Conservation (phyloP, 2,329 filamentous ascomycete species). For the Fusarium anguioides region DNA sequence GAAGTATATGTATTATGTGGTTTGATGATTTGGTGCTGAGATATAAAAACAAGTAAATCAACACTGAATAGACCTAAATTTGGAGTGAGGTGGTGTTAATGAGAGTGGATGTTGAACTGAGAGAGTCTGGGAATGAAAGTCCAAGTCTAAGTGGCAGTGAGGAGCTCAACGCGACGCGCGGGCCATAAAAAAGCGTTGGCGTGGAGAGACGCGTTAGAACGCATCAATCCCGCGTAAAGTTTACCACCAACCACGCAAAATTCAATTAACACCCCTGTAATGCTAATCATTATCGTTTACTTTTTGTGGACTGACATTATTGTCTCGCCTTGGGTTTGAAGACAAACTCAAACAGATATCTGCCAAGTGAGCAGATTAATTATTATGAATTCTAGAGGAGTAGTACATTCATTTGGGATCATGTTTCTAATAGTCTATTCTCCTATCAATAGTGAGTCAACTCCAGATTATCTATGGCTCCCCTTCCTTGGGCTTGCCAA, state of each 20-base stretch:
- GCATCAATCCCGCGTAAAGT: conserved; percentile 35
- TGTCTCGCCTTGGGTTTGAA: too few species aligned
- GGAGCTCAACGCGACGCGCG: conserved; percentile 50
- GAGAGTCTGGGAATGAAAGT: neutral
- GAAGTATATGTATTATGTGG: neutral
- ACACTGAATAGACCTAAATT: conserved; percentile 1
- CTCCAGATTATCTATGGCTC: too few species aligned
- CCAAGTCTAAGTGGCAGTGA: conserved; percentile 42
- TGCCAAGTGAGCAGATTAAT: too few species aligned
- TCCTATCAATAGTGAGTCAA: too few species aligned
- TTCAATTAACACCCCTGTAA: conserved; percentile 14
- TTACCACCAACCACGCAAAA: neutral
- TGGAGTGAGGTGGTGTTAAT: conserved; percentile 7
- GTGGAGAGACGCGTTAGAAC: conserved; percentile 42
- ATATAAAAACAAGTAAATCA: neutral
- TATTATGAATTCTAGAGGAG: too few species aligned
- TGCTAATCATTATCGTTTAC: conserved; percentile 1
- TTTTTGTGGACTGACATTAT: neutral
- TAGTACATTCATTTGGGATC: too few species aligned
- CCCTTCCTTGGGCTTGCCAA: too few species aligned
- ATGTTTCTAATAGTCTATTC: too few species aligned
- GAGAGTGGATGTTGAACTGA: conserved; percentile 16
- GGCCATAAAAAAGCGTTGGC: conserved; percentile 35
- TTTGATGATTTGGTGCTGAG: neutral
- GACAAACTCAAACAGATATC: too few species aligned